Evolutionary conservation across 2,329 filamentous ascomycete species (phyloP), one percentile per base, ranked within the genome.

Genomic region (Alternaria ethzedia): DNA sequence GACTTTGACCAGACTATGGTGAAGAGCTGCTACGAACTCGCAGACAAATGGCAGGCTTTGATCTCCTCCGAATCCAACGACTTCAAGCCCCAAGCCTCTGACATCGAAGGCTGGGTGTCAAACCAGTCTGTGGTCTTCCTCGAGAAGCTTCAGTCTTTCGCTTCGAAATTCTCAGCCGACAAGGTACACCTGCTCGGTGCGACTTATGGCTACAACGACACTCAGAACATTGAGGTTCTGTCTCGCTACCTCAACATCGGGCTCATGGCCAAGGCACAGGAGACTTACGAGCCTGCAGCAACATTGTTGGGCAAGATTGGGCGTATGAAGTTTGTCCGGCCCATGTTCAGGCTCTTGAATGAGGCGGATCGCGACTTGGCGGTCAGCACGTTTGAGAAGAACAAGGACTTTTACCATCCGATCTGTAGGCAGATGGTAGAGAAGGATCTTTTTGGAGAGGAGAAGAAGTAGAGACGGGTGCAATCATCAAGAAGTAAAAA

Each of bases 241-340:
- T 87, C 89, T 15, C 88, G 94, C 1, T 98, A 93, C 81, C 91
- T 93, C 74, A 87, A 89, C 57, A 87, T 97, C 32, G 92, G 92
- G 2, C 86, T 99, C 75, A 88, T 88, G 72, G 91, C 92, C 12
- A 87, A 89, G 61, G 92, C 94, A 72, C 80, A 86, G 55, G 87
- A 85, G 61, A 87, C 91, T 41, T 93, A 95, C 73, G 78, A 88
- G 63, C 90, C 90, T 2, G 88, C 93, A 0, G 89, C 91, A 1
- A 88, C 92, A 62, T 83, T 97, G 59, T 84, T 98, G 43, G 92
- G 92, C 30, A 86, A 86, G 56, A 94, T 97, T 23, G 96, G 96
- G 12, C 86, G 96, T 61, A 98, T 99, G 96, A 98, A 98, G 86
- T 98, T 95, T 80, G 95, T 98, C 63, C 86, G 95, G 51, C 93